Percentiles rank a stretch among this genome's conserved stretches.
Evolutionary conservation across 768 basidiomycete genomes (phyloP).

Genomic region (Leccinum subgranulosum): DNA sequence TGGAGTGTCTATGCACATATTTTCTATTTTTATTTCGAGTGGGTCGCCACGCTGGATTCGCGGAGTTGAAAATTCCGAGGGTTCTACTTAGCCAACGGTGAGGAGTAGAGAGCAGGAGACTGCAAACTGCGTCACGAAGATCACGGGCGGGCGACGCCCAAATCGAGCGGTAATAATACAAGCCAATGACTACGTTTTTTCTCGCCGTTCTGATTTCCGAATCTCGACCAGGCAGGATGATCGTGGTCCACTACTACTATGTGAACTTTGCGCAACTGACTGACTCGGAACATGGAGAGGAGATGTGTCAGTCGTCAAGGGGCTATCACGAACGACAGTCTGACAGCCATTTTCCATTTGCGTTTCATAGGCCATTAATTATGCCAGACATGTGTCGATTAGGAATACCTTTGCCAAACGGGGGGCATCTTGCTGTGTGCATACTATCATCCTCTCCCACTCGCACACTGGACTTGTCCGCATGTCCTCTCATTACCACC

Average conservation of each 20-base stretch:
- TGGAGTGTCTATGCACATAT: conserved; percentile 17
- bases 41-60: conserved; percentile 27
- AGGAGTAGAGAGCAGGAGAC: not conserved
- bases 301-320: conserved; percentile 24
- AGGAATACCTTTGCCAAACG: conserved; percentile 28
- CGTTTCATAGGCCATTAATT: conserved; percentile 33
- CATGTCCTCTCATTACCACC: conserved; percentile 25
- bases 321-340: conserved; percentile 19
- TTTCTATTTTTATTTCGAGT: not conserved
- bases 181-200: conserved; percentile 18
- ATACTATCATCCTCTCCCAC: conserved; percentile 17
- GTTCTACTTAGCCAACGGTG: not conserved
- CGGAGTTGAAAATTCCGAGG: conserved; percentile 27
- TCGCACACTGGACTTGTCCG: conserved; percentile 21
- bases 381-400: conserved; percentile 24
- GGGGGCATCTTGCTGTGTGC: conserved; percentile 25
- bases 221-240: conserved; percentile 16
- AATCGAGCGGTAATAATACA: conserved; percentile 25
- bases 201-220: conserved; percentile 3
- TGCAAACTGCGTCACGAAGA: conserved; percentile 7
- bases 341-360: conserved; percentile 23
- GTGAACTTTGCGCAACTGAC: conserved; percentile 18
- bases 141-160: conserved; percentile 3
- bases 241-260: conserved; percentile 21
- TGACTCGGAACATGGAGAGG: not conserved